Evolutionary conservation across 2,329 filamentous ascomycete genomes (phyloP).

Genomic region (Exophiala calicioides): DNA sequence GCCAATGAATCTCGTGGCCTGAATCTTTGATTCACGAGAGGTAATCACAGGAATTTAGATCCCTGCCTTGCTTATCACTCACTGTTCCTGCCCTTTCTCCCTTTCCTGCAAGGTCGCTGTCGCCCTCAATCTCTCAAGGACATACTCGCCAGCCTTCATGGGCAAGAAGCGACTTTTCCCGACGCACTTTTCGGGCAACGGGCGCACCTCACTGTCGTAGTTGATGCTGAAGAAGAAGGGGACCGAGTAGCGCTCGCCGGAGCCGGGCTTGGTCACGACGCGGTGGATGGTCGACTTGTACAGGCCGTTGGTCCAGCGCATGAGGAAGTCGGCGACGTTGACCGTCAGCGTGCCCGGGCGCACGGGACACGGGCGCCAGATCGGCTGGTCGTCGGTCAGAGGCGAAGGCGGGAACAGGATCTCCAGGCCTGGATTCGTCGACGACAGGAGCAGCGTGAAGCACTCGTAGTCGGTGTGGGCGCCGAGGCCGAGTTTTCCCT

Average conservation of each 20-base stretch:
- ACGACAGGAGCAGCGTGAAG: constrained; percentile 49
- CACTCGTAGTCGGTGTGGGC: constrained; percentile 45
- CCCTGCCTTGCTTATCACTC: no score
- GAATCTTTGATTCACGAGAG: no score
- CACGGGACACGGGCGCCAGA: constrained; percentile 32
- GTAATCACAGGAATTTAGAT: no score
- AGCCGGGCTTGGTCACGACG: constrained; percentile 41
- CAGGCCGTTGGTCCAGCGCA: constrained; percentile 46
- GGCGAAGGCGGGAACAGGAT: constrained; percentile 31
- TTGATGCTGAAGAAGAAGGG: constrained; percentile 42
- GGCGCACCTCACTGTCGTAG: constrained; percentile 29
- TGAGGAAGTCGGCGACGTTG: constrained; percentile 50
- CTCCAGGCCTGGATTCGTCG: constrained; percentile 30
- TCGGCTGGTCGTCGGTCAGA: constrained; percentile 22
- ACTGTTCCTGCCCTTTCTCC: no score
- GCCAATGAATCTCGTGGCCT: no score
- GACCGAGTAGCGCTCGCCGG: constrained; percentile 43
- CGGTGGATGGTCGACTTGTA: constrained; percentile 48
- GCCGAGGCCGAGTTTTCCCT: constrained; percentile 30
- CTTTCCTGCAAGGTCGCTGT: constrained; percentile 12
- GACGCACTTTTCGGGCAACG: constrained; percentile 36
- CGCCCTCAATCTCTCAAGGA: constrained; percentile 31
- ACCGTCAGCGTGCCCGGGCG: constrained; percentile 46
- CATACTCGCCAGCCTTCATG: constrained; percentile 31
- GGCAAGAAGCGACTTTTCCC: constrained; percentile 26